A percentile compares a stretch with the other conserved stretches of the same genome.
Conservation (phyloP, 768 basidiomycete species). For the Gloeostereum incarnatum region DNA sequence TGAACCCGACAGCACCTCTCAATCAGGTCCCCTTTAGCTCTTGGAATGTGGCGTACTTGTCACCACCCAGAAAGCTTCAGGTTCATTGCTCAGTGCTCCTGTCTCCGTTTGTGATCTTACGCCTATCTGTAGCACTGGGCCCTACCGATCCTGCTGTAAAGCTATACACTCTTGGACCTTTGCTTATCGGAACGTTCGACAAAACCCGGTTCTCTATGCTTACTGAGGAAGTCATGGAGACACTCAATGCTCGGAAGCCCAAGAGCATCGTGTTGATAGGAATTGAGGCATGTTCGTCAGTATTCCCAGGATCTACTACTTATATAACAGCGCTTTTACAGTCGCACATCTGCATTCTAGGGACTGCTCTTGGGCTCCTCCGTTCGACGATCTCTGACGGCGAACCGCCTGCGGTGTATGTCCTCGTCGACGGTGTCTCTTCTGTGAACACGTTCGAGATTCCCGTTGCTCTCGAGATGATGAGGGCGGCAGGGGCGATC, state of each 20-base stretch:
- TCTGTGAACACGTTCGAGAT: constrained; percentile 77
- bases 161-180: constrained; percentile 38
- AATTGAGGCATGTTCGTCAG: constrained; percentile 57
- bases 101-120: background rate
- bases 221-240: constrained; percentile 48
- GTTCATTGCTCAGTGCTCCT: constrained; percentile 21
- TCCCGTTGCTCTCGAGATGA: constrained; percentile 53
- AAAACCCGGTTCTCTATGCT: constrained; percentile 88
- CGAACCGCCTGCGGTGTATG: constrained; percentile 39
- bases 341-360: constrained; percentile 87
- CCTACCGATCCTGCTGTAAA: constrained; percentile 56
- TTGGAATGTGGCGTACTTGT: constrained; percentile 62
- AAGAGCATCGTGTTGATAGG: constrained; percentile 72
- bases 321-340: constrained; percentile 18
- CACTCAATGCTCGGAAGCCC: constrained; percentile 38
- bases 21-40: constrained; percentile 28
- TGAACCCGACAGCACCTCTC: background rate
- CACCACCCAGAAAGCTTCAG: constrained; percentile 80
- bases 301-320: constrained; percentile 1
- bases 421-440: constrained; percentile 81
- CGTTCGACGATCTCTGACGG: constrained; percentile 16
- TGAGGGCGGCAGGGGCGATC: constrained; percentile 66
- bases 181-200: constrained; percentile 54
- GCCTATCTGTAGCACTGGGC: constrained; percentile 47
- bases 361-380: constrained; percentile 69